Conservation (phyloP, 1,139 yeast species). For the Saccharomycopsis hybrid region DNA sequence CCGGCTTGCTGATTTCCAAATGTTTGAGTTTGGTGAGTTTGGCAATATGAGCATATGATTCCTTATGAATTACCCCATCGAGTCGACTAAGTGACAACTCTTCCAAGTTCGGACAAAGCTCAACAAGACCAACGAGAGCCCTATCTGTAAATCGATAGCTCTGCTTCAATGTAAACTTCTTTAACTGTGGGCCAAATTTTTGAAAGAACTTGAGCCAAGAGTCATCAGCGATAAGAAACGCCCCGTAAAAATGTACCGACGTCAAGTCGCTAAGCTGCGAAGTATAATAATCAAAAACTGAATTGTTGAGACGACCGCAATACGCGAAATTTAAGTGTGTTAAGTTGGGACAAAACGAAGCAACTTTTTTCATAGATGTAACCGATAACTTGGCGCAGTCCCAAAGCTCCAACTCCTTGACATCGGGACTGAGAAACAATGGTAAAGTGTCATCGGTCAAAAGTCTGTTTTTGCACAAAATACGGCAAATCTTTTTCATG, state of each 20-base stretch:
- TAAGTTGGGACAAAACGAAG: conserved; percentile 72
- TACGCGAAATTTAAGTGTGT: conserved; percentile 63
- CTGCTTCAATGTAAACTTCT: conserved; percentile 58
- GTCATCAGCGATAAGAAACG: conserved; percentile 69
- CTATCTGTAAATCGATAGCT: conserved; percentile 78
- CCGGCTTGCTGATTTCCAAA: conserved; percentile 66
- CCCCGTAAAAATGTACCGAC: conserved; percentile 67
- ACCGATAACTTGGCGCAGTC: conserved; percentile 80
- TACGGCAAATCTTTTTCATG: conserved; percentile 60
- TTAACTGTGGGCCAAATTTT: conserved; percentile 38
- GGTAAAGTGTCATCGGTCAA: conserved; percentile 64
- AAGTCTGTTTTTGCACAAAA: conserved; percentile 75
- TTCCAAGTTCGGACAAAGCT: conserved; percentile 53
- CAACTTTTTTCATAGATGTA: conserved; percentile 62
- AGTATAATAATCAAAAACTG: conserved; percentile 57
- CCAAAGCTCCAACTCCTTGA: conserved; percentile 66
- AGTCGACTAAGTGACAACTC: conserved; percentile 54
- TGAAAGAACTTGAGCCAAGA: conserved; percentile 75
- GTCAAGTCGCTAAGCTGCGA: conserved; percentile 50
- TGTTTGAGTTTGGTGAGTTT: conserved; percentile 49
- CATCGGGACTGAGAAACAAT: conserved; percentile 59
- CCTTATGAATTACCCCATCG: conserved; percentile 58
- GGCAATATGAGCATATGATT: conserved; percentile 58
- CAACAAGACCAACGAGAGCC: conserved; percentile 56
- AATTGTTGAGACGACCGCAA: conserved; percentile 91